Base-by-base conservation (phyloP, 1,284 basidiomycete species). In the Cutaneotrichosporon sp. region DNA sequence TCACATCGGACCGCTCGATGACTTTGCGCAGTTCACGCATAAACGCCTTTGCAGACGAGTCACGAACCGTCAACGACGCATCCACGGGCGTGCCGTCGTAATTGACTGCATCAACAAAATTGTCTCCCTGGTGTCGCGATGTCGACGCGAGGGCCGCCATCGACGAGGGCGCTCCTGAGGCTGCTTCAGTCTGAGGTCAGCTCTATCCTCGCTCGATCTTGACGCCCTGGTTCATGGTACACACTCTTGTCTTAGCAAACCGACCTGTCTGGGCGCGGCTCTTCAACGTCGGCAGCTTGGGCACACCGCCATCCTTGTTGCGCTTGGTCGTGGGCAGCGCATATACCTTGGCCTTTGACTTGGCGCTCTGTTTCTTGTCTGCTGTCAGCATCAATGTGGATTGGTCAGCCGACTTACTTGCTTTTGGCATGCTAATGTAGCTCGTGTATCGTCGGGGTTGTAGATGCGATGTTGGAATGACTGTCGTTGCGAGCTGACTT, bases 1-100 rank as follows among this genome's bases (percentile, higher is more conserved):
- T 77, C 26, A 98, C 89, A 71, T 98, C 94, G 54, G 87, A 86
- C 62, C 92, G 82, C 62, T 96, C 90, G 53, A 98, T 86, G 42
- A 98, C 93, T 76, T 90, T 93, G 73, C 91, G 84, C 31, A 98
- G 77, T 14, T 78, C 75, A 81, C 52, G 51, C 83, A 85, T 57
- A 87, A 79, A 74, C 82, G 88, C 72, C 85, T 84, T 66, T 78
- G 81, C 55, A 79, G 82, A 59, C 14, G 72, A 72, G 59, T 78
- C 75, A 31, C 70, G 63, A 14, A 67, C 62, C 11, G 67, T 74
- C 20, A 73, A 83, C 64, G 66, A 87, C 80, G 71, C 85, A 83
- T 71, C 83, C 82, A 59, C 65, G 55, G 45, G 66, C 24, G 65
- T 59, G 45, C 55, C 46, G 44, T 60, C 61, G 17, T 43, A 34